Evolutionary conservation across 208 protist genomes (phyloP).

Genomic region (Crithidia thermophila): DNA sequence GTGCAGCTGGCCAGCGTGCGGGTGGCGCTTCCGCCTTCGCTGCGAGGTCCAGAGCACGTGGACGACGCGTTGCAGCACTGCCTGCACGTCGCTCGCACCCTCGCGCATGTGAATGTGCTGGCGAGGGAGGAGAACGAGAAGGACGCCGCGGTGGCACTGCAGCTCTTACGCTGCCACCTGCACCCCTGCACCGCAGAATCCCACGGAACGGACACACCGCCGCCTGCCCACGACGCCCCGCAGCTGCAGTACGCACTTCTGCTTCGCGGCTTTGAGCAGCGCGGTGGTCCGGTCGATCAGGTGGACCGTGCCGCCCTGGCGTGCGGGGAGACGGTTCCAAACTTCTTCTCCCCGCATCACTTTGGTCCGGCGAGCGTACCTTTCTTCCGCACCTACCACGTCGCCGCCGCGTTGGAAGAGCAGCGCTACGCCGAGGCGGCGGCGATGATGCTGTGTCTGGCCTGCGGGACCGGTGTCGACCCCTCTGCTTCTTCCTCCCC

Average conservation of each 20-base stretch:
- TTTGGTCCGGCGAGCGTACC: conserved; percentile 55
- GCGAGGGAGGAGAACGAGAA: background rate
- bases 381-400: conserved; percentile 72
- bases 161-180: conserved; percentile 26
- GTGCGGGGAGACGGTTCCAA: conserved; percentile 48
- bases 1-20: conserved; percentile 59
- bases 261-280: conserved; percentile 54
- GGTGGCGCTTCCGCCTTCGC: conserved; percentile 17
- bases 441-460: conserved; percentile 56
- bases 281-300: conserved; percentile 22
- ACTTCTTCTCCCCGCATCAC: conserved; percentile 70
- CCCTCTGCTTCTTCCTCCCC: background rate
- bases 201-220: background rate
- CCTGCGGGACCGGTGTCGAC: conserved; percentile 1
- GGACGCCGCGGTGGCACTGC: conserved; percentile 15
- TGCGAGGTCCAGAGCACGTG: background rate
- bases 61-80: conserved; percentile 35
- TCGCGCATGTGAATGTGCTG: conserved; percentile 28
- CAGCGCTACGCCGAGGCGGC: conserved; percentile 54
- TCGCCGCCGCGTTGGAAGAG: conserved; percentile 48
- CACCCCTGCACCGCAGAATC: conserved; percentile 14
- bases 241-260: conserved; percentile 77
- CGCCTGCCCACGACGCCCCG: no score
- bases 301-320: conserved; percentile 40
- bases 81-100: conserved; percentile 26